Conservation (phyloP, 2,329 filamentous ascomycete species). For the Podosphaera leucotricha region DNA sequence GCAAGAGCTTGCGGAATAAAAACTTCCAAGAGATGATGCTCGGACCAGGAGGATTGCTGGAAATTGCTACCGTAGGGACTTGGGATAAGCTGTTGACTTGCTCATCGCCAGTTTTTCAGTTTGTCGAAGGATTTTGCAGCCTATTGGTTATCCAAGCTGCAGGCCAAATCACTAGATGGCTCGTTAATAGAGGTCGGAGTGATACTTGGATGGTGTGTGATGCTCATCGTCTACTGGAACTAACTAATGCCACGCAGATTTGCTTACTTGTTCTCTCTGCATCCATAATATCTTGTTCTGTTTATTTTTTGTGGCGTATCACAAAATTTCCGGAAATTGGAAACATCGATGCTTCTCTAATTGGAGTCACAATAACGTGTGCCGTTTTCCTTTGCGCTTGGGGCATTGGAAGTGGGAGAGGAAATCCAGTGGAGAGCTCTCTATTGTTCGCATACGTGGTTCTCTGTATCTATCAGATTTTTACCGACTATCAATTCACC, state of each 20-base stretch:
- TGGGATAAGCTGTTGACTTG: conserved; percentile 82
- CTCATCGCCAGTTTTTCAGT: conserved; percentile 82
- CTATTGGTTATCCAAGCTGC: conserved; percentile 84
- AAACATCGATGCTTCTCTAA: conserved; percentile 78
- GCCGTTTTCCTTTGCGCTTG: conserved; percentile 82
- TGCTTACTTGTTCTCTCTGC: conserved; percentile 68
- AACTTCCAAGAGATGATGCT: conserved; percentile 68
- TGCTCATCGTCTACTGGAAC: not conserved
- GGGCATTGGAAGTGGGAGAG: conserved; percentile 80
- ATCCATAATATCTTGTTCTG: conserved; percentile 74
- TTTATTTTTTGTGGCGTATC: conserved; percentile 93
- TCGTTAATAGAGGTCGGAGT: conserved; percentile 78
- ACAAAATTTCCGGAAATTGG: conserved; percentile 81
- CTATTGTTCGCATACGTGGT: conserved; percentile 91
- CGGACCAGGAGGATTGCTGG: conserved; percentile 60
- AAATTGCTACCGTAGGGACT: conserved; percentile 54
- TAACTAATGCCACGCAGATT: conserved; percentile 33
- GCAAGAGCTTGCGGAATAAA: conserved; percentile 37
- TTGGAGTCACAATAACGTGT: conserved; percentile 78
- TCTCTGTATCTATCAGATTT: conserved; percentile 98
- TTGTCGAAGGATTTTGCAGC: conserved; percentile 91
- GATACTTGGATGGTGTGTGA: conserved; percentile 82
- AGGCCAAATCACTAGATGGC: conserved; percentile 81
- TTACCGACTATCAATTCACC: conserved; percentile 80
- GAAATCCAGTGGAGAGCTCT: conserved; percentile 87